Evolutionary conservation across 176 grass and related monocot species (phyloP).

Genomic region (Triticum turgidum): DNA sequence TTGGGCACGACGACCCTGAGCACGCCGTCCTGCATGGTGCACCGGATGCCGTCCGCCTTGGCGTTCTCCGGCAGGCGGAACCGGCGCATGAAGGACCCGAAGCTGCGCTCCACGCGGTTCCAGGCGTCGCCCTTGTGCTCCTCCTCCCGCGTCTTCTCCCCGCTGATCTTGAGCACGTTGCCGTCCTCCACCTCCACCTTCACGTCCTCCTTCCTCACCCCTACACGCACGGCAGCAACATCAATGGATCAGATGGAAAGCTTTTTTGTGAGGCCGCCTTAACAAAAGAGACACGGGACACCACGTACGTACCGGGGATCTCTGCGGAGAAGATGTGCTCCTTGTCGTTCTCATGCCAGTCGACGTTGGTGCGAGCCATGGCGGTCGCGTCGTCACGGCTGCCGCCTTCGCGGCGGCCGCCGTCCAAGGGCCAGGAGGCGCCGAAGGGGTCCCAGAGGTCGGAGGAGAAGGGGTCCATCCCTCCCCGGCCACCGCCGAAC

Average conservation of each 20-base stretch:
- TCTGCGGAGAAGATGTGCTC: slow-evolving; percentile 47
- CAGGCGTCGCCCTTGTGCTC: slow-evolving; percentile 33
- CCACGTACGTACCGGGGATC: slow-evolving; percentile 2
- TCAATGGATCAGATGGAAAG: not conserved
- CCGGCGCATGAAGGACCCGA: slow-evolving; percentile 37
- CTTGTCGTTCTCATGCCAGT: slow-evolving; percentile 49
- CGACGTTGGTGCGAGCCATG: slow-evolving; percentile 32
- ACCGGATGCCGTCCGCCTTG: slow-evolving; percentile 27
- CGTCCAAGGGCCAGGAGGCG: slow-evolving; percentile 20
- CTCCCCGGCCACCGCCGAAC: slow-evolving; percentile 33
- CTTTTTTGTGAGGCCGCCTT: not conserved
- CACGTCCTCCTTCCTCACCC: slow-evolving; percentile 48
- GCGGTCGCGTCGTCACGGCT: slow-evolving; percentile 28
- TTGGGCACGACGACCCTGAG: slow-evolving; percentile 47
- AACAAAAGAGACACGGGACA: not conserved
- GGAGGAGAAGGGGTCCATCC: slow-evolving; percentile 37
- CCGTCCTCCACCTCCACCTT: slow-evolving; percentile 56
- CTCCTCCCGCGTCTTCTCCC: slow-evolving; percentile 41
- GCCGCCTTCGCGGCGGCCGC: not conserved
- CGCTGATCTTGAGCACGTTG: slow-evolving; percentile 50
- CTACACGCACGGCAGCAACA: not conserved
- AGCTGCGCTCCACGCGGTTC: slow-evolving; percentile 43
- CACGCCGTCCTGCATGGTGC: slow-evolving; percentile 41
- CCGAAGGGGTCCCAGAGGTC: slow-evolving; percentile 39
- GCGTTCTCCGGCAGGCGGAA: slow-evolving; percentile 41